Conservation (phyloP, 768 basidiomycete genomes). For the Lactarius sanguifluus region DNA sequence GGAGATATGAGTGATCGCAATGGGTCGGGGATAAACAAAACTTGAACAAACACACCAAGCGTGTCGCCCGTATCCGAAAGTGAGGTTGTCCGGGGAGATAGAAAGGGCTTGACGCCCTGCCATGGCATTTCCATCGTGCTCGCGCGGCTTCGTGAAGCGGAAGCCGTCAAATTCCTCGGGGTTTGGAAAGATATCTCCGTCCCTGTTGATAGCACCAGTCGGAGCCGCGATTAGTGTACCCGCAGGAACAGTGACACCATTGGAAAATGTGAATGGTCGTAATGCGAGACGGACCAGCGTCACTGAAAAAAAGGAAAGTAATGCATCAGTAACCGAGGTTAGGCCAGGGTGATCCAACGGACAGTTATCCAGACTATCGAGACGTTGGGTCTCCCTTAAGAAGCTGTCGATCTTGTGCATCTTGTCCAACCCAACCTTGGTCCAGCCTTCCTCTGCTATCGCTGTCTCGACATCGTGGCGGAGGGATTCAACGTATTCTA, state of each 20-base stretch:
- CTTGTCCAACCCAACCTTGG: conserved; percentile 19
- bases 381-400: conserved; percentile 31
- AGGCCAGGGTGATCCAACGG: not conserved
- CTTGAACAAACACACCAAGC: conserved; percentile 31
- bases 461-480: conserved; percentile 31
- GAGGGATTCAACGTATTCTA: conserved; percentile 31
- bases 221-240: conserved; percentile 42
- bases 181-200: conserved; percentile 43
- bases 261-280: conserved; percentile 35
- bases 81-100: conserved; percentile 36
- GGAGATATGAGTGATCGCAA: not conserved
- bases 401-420: conserved; percentile 34
- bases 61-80: conserved; percentile 35
- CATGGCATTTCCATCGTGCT: conserved; percentile 26
- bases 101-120: conserved; percentile 33
- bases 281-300: conserved; percentile 30
- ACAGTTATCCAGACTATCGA: conserved; percentile 16
- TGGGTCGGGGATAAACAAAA: not conserved
- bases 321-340: not conserved
- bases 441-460: conserved; percentile 29
- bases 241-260: conserved; percentile 40
- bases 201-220: conserved; percentile 39
- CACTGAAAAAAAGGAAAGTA: conserved; percentile 17
- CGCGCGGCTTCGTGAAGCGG: conserved; percentile 39
- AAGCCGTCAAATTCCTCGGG: conserved; percentile 43